Percentiles rank a stretch among this genome's conserved stretches.
Conservation (phyloP, 176 grass and related monocot genomes). For the Raddia distichophylla region DNA sequence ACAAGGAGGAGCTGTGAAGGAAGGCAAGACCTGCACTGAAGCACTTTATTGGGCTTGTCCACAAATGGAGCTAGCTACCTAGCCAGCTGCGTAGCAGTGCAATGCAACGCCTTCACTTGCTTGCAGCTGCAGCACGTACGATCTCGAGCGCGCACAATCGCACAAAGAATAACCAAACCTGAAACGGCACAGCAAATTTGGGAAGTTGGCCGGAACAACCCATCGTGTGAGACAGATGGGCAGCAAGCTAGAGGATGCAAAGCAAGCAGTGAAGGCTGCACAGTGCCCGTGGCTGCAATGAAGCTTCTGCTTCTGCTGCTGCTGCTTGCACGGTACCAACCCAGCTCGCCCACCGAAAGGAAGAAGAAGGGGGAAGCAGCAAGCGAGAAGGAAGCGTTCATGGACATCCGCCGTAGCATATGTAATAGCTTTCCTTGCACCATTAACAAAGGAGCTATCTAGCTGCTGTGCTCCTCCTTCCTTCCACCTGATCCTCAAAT, state of each 20-base stretch:
- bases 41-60: background rate
- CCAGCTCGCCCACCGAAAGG: constrained; percentile 5
- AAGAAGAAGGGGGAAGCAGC: background rate
- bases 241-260: background rate
- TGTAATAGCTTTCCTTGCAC: background rate
- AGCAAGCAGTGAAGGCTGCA: background rate
- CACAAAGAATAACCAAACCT: too few relatives aligned
- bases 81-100: background rate
- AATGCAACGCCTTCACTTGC: background rate
- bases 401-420: background rate
- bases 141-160: background rate
- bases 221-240: background rate
- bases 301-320: background rate
- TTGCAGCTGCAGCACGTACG: background rate
- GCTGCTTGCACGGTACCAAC: background rate
- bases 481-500: background rate
- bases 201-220: background rate
- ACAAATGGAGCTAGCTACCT: background rate
- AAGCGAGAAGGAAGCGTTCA: background rate
- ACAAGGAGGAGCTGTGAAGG: background rate
- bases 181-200: background rate
- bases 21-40: background rate
- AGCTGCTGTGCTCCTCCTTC: background rate
- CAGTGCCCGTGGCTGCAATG: background rate
- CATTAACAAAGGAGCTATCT: background rate